Conservation (phyloP, 768 basidiomycete genomes). For the Mycena belliarum region DNA sequence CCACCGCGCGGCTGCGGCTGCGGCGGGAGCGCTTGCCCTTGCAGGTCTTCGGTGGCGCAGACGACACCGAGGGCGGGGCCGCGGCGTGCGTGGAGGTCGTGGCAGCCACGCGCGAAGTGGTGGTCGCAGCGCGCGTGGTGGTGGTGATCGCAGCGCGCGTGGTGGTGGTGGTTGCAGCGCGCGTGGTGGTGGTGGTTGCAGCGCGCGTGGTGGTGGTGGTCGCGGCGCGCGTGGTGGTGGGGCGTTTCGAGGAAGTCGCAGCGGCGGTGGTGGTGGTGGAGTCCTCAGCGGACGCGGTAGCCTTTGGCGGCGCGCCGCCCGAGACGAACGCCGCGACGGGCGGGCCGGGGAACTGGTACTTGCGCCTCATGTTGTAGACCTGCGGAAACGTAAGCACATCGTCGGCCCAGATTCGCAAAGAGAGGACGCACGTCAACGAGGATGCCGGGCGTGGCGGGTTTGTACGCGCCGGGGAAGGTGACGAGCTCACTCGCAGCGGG, state of each 20-base stretch:
- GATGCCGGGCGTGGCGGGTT: conserved; percentile 28
- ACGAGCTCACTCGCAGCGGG: conserved; percentile 29
- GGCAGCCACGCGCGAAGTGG: background rate
- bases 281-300: background rate
- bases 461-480: conserved; percentile 32
- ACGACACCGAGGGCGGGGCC: background rate
- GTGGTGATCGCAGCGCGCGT: background rate
- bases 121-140: background rate
- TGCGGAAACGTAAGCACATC: background rate
- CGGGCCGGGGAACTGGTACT: conserved; percentile 37
- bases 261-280: background rate
- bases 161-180: background rate
- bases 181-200: background rate
- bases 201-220: background rate
- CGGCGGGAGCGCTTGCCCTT: background rate
- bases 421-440: conserved; percentile 27
- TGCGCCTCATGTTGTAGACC: conserved; percentile 23
- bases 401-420: background rate
- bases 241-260: too few species aligned
- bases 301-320: background rate
- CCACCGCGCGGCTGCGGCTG: too few species aligned
- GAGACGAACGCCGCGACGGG: conserved; percentile 31
- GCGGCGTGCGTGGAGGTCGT: background rate
- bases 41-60: background rate
- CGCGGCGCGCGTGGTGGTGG: too few species aligned